Percentiles rank a stretch among this genome's conserved stretches.
These are phyloP conservation scores for Polyrhizophydium stewartii DNA, from an alignment of 371 early-diverging fungal genomes.

Conservation along the genomic window DNA sequence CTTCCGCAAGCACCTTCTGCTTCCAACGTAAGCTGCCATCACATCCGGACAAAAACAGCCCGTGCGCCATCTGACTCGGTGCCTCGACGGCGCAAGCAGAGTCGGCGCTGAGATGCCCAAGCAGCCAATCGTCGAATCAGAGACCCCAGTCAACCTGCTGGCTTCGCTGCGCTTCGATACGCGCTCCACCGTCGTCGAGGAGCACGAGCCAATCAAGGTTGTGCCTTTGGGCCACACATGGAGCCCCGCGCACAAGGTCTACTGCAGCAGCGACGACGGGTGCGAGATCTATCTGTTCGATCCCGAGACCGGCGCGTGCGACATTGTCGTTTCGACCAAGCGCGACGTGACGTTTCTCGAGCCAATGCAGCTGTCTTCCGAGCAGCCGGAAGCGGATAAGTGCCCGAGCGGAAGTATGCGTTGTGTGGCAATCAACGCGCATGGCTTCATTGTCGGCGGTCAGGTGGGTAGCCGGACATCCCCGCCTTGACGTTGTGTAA, in stretches of 20 bases:
- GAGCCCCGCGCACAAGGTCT: conserved; percentile 7
- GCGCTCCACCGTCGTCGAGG: background rate
- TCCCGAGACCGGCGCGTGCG: conserved; percentile 9
- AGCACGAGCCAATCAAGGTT: background rate
- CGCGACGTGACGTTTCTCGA: background rate
- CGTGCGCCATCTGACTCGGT: background rate
- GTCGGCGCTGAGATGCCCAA: conserved; percentile 3
- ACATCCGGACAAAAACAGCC: background rate
- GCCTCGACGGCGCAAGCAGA: background rate
- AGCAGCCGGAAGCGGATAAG: conserved; percentile 1
- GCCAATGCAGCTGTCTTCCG: too few species aligned
- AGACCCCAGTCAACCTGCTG: background rate
- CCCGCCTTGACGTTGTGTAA: conserved; percentile 2
- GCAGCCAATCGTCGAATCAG: background rate
- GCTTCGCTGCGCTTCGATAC: background rate
- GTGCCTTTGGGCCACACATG: conserved; percentile 5
- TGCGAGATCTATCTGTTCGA: conserved; percentile 2
- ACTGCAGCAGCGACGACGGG: conserved; percentile 3
- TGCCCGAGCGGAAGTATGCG: conserved; percentile 10
- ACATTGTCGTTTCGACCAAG: conserved; percentile 3
- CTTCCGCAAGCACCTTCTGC: conserved; percentile 23
- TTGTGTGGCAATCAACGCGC: conserved; percentile 4
- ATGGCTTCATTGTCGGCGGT: conserved; percentile 26
- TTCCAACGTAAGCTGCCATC: conserved; percentile 21
- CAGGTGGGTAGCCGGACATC: conserved; percentile 24